Percentiles rank a stretch among this genome's conserved stretches.
These are phyloP conservation scores for Striga asiatica DNA, from an alignment of 257 asterid species.

Conservation along the genomic window DNA sequence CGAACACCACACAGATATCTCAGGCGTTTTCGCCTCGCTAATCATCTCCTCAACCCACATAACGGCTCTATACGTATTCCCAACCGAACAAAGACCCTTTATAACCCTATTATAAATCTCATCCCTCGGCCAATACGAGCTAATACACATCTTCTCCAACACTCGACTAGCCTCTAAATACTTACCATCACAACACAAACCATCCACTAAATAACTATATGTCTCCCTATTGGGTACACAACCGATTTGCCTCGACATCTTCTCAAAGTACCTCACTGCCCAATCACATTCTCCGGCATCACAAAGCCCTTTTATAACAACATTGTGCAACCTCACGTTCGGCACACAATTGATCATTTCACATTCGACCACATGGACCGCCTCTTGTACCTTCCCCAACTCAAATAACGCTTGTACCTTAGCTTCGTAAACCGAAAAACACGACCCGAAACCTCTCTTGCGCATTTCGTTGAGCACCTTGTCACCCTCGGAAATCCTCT, in stretches of 20 bases:
- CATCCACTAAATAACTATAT: conserved; percentile 46
- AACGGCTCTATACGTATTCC: conserved; percentile 49
- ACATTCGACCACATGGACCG: conserved; percentile 40
- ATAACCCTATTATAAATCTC: conserved; percentile 39
- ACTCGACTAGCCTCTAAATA: conserved; percentile 58
- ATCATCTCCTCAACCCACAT: conserved; percentile 88
- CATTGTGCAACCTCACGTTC: conserved; percentile 43
- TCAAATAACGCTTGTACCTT: conserved; percentile 44
- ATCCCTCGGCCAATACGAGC: conserved; percentile 47
- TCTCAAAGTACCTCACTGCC: conserved; percentile 46
- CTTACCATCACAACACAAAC: conserved; percentile 54
- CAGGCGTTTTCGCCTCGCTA: conserved; percentile 55
- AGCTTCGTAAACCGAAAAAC: conserved; percentile 48
- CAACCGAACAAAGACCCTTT: conserved; percentile 48
- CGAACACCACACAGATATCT: conserved; percentile 48
- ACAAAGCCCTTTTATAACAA: conserved; percentile 57
- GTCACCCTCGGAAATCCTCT: conserved; percentile 51
- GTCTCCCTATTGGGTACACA: conserved; percentile 54
- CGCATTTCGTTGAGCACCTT: conserved; percentile 53
- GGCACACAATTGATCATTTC: conserved; percentile 66
- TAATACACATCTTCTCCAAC: conserved; percentile 56
- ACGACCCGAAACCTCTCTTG: conserved; percentile 41
- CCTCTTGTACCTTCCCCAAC: conserved; percentile 44
- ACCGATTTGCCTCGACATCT: conserved; percentile 46
- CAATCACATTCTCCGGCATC: conserved; percentile 23